phyloP scores from a whole-genome alignment of 2,329 filamentous ascomycete genomes.

The Penicillium sp. region DNA sequence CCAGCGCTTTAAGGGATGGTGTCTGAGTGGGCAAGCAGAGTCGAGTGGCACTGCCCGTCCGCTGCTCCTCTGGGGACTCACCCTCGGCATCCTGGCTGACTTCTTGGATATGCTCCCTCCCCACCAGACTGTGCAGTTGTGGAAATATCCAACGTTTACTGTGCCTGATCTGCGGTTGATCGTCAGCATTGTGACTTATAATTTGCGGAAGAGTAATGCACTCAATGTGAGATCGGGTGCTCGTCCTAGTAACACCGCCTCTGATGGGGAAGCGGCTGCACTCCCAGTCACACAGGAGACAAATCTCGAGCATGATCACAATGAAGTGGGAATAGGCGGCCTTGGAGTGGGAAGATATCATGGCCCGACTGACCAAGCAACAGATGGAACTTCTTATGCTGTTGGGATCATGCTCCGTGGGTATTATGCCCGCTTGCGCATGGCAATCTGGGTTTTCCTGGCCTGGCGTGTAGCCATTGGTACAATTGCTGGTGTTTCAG shows the following conservation, averaged over 20 bases:
- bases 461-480: constrained; percentile 38
- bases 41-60: constrained; percentile 42
- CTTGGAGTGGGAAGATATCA: constrained; percentile 38
- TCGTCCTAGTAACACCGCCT: constrained; percentile 31
- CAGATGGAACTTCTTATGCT: constrained; percentile 34
- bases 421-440: constrained; percentile 42
- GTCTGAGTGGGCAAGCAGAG: constrained; percentile 28
- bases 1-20: constrained; percentile 29
- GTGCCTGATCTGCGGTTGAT: constrained; percentile 59
- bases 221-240: constrained; percentile 33
- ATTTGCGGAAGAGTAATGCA: constrained; percentile 54
- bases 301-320: constrained; percentile 27
- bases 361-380: constrained; percentile 24
- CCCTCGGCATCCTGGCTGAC: constrained; percentile 65
- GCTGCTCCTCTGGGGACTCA: constrained; percentile 66
- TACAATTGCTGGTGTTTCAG: constrained; percentile 28
- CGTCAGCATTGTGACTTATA: constrained; percentile 59
- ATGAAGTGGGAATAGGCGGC: constrained; percentile 40
- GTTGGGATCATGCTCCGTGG: constrained; percentile 44
- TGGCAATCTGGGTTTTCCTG: constrained; percentile 42
- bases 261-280: constrained; percentile 37
- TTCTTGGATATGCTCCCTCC: constrained; percentile 67
- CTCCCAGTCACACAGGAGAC: constrained; percentile 23
- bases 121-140: constrained; percentile 58
- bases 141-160: constrained; percentile 68